Conservation (phyloP, 2,329 filamentous ascomycete species). For the Arthrinium puccinioides region DNA sequence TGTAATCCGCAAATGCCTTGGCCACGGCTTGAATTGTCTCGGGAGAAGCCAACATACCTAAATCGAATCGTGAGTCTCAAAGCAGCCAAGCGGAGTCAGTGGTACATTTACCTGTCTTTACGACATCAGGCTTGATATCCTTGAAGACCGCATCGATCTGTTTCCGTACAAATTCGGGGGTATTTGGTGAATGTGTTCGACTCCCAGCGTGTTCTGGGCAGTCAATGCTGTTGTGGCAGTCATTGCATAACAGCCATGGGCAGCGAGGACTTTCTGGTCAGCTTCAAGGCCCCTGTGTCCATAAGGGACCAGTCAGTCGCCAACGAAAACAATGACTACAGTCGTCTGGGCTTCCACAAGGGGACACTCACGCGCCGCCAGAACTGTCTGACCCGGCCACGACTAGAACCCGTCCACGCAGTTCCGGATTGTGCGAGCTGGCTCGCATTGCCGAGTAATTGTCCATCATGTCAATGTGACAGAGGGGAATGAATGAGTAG, state of each 20-base stretch:
- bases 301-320: too few species aligned
- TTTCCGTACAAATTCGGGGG: slow-evolving; percentile 74
- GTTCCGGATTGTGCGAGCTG: slow-evolving; percentile 1
- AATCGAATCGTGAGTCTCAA: background rate
- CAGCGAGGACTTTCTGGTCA: slow-evolving; percentile 89
- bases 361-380: slow-evolving; percentile 59
- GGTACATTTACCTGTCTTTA: slow-evolving; percentile 70
- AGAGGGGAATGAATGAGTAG: too few species aligned
- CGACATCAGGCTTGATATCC: slow-evolving; percentile 81
- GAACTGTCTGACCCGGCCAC: slow-evolving; percentile 71
- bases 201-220: slow-evolving; percentile 87
- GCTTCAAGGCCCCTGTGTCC: slow-evolving; percentile 78
- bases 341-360: background rate
- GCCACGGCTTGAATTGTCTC: slow-evolving; percentile 64
- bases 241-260: slow-evolving; percentile 92
- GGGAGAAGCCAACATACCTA: slow-evolving; percentile 76
- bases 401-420: slow-evolving; percentile 47
- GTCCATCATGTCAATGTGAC: too few species aligned
- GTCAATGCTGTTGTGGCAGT: slow-evolving; percentile 92
- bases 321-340: too few species aligned
- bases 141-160: slow-evolving; percentile 80
- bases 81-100: background rate
- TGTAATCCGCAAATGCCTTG: slow-evolving; percentile 50
- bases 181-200: slow-evolving; percentile 71
- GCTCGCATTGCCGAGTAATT: too few species aligned